phyloP scores from a whole-genome alignment of 2,329 filamentous ascomycete genomes.

The Hortaea sp. region DNA sequence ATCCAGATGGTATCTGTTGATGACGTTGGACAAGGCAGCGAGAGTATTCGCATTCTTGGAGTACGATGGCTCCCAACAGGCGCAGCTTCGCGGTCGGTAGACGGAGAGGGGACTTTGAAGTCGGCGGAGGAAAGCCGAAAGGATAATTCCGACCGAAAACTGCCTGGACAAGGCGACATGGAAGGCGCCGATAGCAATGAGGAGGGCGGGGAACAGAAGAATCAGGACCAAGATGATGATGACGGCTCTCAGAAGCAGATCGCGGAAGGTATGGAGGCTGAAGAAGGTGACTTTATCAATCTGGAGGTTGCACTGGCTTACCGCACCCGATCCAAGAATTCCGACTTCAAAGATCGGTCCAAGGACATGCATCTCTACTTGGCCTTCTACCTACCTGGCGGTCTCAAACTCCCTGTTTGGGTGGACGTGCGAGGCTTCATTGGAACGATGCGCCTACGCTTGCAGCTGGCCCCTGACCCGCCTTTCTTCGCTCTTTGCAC shows the following conservation, averaged over 20 bases:
- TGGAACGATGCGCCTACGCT: conserved; percentile 57
- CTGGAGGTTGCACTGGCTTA: conserved; percentile 68
- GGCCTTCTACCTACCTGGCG: conserved; percentile 57
- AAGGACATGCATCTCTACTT: conserved; percentile 65
- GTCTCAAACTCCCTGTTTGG: conserved; percentile 55
- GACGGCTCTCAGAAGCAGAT: conserved; percentile 23
- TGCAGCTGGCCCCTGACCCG: conserved; percentile 66
- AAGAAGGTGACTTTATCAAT: conserved; percentile 70
- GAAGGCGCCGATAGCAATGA: conserved; percentile 16
- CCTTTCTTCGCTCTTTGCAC: conserved; percentile 70
- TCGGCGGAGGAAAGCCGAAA: conserved; percentile 35
- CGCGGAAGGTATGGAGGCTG: conserved; percentile 58
- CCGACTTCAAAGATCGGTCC: conserved; percentile 50
- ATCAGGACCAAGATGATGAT: conserved; percentile 15
- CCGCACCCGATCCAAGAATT: conserved; percentile 50
- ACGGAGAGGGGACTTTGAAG: conserved; percentile 48
- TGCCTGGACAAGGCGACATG: conserved; percentile 27
- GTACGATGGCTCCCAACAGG: conserved; percentile 63
- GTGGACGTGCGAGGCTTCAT: conserved; percentile 64
- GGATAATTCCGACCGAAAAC: conserved; percentile 40
- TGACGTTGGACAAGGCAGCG: conserved; percentile 65
- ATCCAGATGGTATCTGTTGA: conserved; percentile 67
- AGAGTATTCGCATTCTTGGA: conserved; percentile 59
- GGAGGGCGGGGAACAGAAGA: conserved; percentile 9
- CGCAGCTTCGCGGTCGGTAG: conserved; percentile 54